Evolutionary conservation across 192 early-diverging fungal species (phyloP).

Genomic region (Podila clonocystis): DNA sequence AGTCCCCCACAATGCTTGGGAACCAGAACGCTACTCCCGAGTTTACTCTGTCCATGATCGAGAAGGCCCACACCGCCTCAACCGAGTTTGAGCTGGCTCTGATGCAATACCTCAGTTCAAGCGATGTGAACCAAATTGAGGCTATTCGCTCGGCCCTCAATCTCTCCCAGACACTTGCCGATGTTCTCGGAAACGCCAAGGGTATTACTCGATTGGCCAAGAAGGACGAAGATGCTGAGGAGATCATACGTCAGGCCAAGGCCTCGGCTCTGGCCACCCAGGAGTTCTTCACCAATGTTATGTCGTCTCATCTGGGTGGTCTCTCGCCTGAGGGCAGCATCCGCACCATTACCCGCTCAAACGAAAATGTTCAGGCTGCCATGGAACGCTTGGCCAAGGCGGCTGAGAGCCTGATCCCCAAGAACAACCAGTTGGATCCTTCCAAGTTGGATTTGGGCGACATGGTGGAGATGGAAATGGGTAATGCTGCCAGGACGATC

Average conservation of each 20-base stretch:
- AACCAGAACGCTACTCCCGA: constrained; percentile 92
- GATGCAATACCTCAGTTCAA: constrained; percentile 48
- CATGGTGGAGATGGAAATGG: constrained; percentile 94
- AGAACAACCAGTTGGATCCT: constrained; percentile 63
- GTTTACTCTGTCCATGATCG: constrained; percentile 91
- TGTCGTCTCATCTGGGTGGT: constrained; percentile 76
- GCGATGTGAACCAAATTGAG: constrained; percentile 73
- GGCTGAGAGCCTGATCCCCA: constrained; percentile 78
- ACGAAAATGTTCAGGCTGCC: constrained; percentile 79
- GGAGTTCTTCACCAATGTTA: constrained; percentile 88
- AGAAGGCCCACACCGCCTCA: constrained; percentile 77
- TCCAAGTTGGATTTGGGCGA: constrained; percentile 82
- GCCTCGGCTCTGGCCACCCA: constrained; percentile 72
- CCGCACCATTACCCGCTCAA: constrained; percentile 77
- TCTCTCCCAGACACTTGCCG: constrained; percentile 83
- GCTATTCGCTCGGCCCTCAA: constrained; percentile 84
- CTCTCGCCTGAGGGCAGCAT: constrained; percentile 72
- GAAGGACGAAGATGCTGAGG: constrained; percentile 82
- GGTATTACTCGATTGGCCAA: constrained; percentile 85
- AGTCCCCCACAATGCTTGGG: constrained; percentile 81
- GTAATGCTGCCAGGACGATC: constrained; percentile 89
- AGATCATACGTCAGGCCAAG: constrained; percentile 75
- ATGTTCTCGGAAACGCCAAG: constrained; percentile 90
- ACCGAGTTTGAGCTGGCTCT: constrained; percentile 63
- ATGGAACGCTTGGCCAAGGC: constrained; percentile 77